Conservation (phyloP, 116 monocot genomes). For the Trichopus zeylanicus region DNA sequence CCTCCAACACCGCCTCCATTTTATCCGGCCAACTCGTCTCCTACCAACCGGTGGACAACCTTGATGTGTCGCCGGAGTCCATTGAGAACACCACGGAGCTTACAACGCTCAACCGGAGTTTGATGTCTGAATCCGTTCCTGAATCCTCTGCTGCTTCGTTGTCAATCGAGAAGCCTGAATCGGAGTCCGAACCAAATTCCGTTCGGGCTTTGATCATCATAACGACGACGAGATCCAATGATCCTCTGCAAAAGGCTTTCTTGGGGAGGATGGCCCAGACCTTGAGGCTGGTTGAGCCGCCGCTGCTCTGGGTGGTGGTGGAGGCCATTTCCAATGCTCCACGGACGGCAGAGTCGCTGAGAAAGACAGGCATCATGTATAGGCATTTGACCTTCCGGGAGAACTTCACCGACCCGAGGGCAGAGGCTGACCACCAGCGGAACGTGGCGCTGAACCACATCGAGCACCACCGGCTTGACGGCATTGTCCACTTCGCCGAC, state of each 20-base stretch:
- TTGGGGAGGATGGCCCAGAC: constrained; percentile 48
- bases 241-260: constrained; percentile 23
- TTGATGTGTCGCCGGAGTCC: constrained; percentile 8
- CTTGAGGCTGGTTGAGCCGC: constrained; percentile 50
- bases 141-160: too few species aligned
- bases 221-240: constrained; percentile 28
- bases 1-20: constrained; percentile 36
- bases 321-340: constrained; percentile 24
- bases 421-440: constrained; percentile 55
- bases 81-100: neutral
- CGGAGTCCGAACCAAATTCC: neutral
- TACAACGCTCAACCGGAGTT: neutral
- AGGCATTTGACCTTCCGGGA: constrained; percentile 53
- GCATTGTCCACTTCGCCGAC: constrained; percentile 83
- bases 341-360: constrained; percentile 34
- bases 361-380: constrained; percentile 75
- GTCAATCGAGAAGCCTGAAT: neutral
- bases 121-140: neutral
- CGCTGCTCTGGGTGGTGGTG: constrained; percentile 78
- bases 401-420: constrained; percentile 49
- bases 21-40: constrained; percentile 16
- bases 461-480: constrained; percentile 64
- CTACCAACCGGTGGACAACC: neutral
- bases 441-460: constrained; percentile 71
- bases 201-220: constrained; percentile 34